These are phyloP conservation scores for Colletotrichum abscissum DNA, from an alignment of 2,329 filamentous ascomycete species.

Conservation along the genomic window DNA sequence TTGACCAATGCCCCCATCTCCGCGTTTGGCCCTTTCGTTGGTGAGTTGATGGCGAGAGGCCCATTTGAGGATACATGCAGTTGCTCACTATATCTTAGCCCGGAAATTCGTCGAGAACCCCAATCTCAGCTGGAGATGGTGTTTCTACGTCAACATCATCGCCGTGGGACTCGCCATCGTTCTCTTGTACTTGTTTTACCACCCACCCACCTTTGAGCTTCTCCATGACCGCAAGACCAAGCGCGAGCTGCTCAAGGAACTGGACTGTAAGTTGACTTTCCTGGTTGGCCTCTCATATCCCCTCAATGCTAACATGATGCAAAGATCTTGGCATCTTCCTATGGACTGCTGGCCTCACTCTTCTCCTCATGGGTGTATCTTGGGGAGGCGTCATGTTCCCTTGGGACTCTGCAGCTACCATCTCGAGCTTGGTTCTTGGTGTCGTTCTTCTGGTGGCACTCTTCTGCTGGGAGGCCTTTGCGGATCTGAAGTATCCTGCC, in stretches of 20 bases:
- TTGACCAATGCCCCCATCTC: slow-evolving; percentile 47
- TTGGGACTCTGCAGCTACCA: slow-evolving; percentile 54
- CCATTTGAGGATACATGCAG: too few relatives aligned
- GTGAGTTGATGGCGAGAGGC: slow-evolving; percentile 32
- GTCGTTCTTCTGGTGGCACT: slow-evolving; percentile 46
- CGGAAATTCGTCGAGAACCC: slow-evolving; percentile 48
- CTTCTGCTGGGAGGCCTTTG: slow-evolving; percentile 49
- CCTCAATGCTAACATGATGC: background rate
- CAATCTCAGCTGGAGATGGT: slow-evolving; percentile 52
- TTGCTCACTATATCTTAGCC: slow-evolving; percentile 37
- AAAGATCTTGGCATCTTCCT: slow-evolving; percentile 54
- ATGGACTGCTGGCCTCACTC: slow-evolving; percentile 55
- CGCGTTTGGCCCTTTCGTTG: slow-evolving; percentile 48
- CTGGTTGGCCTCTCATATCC: too few relatives aligned
- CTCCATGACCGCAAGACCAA: slow-evolving; percentile 51
- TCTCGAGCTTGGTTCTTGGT: slow-evolving; percentile 51
- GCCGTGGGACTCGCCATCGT: slow-evolving; percentile 47
- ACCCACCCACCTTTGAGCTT: slow-evolving; percentile 52
- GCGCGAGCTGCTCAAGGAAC: slow-evolving; percentile 46
- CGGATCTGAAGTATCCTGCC: slow-evolving; percentile 48
- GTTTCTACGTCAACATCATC: slow-evolving; percentile 55
- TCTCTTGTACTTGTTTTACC: slow-evolving; percentile 51
- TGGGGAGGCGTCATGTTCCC: slow-evolving; percentile 56
- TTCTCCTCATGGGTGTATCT: slow-evolving; percentile 59
- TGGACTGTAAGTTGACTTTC: slow-evolving; percentile 44